Conservation (phyloP, 345 rosid genomes). For the Linum usitatissimum region DNA sequence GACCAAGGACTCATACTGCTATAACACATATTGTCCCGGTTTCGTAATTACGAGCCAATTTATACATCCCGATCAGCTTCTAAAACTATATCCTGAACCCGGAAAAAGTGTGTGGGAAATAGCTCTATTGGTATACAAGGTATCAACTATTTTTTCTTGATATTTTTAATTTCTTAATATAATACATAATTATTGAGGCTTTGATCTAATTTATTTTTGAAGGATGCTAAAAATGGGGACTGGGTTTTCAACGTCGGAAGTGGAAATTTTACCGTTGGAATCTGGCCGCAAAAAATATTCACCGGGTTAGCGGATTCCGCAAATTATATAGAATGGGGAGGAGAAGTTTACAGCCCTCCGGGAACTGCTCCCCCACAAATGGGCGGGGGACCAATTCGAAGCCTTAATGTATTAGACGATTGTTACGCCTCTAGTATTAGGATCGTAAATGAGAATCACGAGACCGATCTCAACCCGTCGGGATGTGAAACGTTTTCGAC, state of each 20-base stretch:
- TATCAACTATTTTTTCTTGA: neutral
- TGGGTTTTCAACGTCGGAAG: neutral
- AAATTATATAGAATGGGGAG: conserved; percentile 14
- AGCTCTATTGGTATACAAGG: neutral
- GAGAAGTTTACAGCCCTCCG: conserved; percentile 11
- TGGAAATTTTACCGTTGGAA: neutral
- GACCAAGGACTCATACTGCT: too few relatives aligned
- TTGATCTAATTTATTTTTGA: too few relatives aligned
- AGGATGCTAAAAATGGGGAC: conserved; percentile 9
- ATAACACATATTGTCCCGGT: too few relatives aligned
- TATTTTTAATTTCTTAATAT: neutral
- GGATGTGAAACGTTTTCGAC: too few relatives aligned
- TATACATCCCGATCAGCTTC: neutral
- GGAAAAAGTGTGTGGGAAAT: neutral
- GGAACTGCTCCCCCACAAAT: conserved; percentile 7
- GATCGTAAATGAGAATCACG: too few relatives aligned
- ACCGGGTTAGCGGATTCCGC: conserved; percentile 2
- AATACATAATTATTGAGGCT: too few relatives aligned
- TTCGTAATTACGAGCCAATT: too few relatives aligned
- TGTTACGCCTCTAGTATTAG: too few relatives aligned
- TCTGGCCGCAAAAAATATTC: conserved; percentile 14
- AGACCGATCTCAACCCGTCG: too few relatives aligned
- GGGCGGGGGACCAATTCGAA: conserved; percentile 5
- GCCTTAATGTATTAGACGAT: too few relatives aligned
- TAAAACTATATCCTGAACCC: too few relatives aligned